phyloP scores from a whole-genome alignment of 805 yeast species.

The Yamadazyma takamatsuzukensis region DNA sequence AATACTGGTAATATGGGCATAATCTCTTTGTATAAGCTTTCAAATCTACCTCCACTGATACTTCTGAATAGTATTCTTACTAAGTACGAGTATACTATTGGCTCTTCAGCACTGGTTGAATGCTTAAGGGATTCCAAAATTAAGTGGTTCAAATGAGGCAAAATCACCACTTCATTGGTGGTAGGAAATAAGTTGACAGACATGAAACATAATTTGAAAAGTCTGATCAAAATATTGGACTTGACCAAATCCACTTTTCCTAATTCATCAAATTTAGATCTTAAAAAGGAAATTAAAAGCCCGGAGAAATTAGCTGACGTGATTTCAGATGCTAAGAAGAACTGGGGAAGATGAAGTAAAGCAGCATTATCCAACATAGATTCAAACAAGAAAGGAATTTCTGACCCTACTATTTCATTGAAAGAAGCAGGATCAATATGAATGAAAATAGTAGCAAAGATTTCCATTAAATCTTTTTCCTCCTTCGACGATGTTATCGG shows the following conservation, averaged over 20 bases:
- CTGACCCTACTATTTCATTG: constrained; percentile 83
- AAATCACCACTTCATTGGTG: constrained; percentile 79
- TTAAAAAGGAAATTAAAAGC: constrained; percentile 70
- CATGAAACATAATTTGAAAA: constrained; percentile 93
- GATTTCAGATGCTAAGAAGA: constrained; percentile 89
- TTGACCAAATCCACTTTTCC: constrained; percentile 78
- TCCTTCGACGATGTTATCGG: constrained; percentile 89
- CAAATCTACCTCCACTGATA: constrained; percentile 96
- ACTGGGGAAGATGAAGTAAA: constrained; percentile 85
- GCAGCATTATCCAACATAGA: constrained; percentile 82
- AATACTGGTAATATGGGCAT: constrained; percentile 86
- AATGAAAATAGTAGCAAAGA: constrained; percentile 87
- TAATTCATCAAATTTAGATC: constrained; percentile 66
- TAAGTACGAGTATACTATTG: constrained; percentile 82
- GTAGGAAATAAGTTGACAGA: constrained; percentile 89
- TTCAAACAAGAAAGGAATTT: constrained; percentile 72
- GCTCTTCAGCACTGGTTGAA: constrained; percentile 85
- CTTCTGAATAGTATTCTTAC: constrained; percentile 88
- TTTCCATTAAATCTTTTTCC: constrained; percentile 93
- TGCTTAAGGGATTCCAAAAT: constrained; percentile 75
- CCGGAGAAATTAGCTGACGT: constrained; percentile 92
- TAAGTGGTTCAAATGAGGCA: constrained; percentile 83
- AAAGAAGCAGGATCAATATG: constrained; percentile 95
- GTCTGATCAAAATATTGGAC: constrained; percentile 75
- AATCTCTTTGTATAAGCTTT: constrained; percentile 85